Base-by-base conservation (phyloP, 768 basidiomycete species). In the Amanita thiersii region DNA sequence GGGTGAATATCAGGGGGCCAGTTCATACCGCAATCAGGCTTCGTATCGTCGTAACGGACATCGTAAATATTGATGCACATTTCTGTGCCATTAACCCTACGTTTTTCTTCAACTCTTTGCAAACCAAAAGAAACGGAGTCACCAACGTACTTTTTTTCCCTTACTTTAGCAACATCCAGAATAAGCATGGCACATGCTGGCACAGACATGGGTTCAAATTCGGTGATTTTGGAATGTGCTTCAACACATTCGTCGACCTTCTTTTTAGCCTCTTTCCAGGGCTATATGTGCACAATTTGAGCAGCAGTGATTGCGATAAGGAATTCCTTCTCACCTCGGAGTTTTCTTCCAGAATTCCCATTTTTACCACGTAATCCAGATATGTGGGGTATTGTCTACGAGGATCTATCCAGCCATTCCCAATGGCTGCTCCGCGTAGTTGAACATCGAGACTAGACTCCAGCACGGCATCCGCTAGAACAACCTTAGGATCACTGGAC, bases 401-500 rank as follows among this genome's bases (percentile, higher is more conserved):
- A 0, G 81, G 80, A 57, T 97, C 93, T 35, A 96, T 94, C 96
- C 96, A 99, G 4, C 94, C 94, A 59, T 99, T 99, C 15, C 96
- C 96, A 32, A 99, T 96, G 1, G 94, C 88, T 11, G 75, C 64
- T 1, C 96, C 96, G 32, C 72, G 73, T 5, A 97, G 65, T 0
- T 77, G 79, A 19, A 82, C 64, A 18, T 66, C 55, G 12, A 89
- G 63, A 24, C 70, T 57, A 4, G 79, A 77, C 47, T 69, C 58
- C 21, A 96, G 65, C 33, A 94, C 68, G 12, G 79, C 85, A 49
- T 91, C 75, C 53, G 89, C 92, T 92, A 47, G 15, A 46, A 34
- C 12, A 23, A n/a, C 10, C 12, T n/a, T 37, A 4, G 29, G 21
- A 29, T 5, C 7, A 15, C 7, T 3, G 7, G 11, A 7, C 7